Base-by-base conservation (phyloP, 352 stramenopile genomes). In the Phytophthora cryptogea region DNA sequence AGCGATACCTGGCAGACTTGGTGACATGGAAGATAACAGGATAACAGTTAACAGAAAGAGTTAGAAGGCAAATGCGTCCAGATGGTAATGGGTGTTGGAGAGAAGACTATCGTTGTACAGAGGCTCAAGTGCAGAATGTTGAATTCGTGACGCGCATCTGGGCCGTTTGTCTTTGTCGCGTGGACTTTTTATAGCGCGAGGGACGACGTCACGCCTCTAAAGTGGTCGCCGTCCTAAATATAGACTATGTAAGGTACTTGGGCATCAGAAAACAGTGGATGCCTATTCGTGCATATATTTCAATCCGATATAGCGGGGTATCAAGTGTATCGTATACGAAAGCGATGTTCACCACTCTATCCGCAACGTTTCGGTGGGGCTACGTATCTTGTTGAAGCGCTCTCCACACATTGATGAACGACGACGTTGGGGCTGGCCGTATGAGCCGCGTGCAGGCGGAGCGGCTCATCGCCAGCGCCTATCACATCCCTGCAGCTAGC, bases 371-470 rank as follows among this genome's bases (percentile, higher is more conserved):
- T 63, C 43, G 58, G 20, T 28, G 10, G n/a, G 41, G 37, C 20
- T 23, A 14, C 16, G 8, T 26, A 37, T 41, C 13, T 27, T 32
- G 40, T 49, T 59, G 42, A 59, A 44, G 39, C 13, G 16, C 20
- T 2, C 20, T 23, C 20, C 20, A 23, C 20, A 23, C 20, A 23
- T 23, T 23, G 8, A 59, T 63, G 46, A 59, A n/a, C 31, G 31
- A 60, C 20, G 30, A 30, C 35, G 9, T 6, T 10, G 20, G 13
- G 1, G 28, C 20, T 0, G 40, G 30, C 1, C 52, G 41, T 4
- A 74, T 82, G 71, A 80, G 63, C 14, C 71, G 78, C 11, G 42
- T 84, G 51, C 64, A 72, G 27, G 76, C 78, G 0, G 72, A 88
- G 62, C 60, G 68, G 39, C n/a, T 80, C 42, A 66, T 85, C 39